Conservation (phyloP, 2,329 filamentous ascomycete species). For the Grosmannia penicillata region DNA sequence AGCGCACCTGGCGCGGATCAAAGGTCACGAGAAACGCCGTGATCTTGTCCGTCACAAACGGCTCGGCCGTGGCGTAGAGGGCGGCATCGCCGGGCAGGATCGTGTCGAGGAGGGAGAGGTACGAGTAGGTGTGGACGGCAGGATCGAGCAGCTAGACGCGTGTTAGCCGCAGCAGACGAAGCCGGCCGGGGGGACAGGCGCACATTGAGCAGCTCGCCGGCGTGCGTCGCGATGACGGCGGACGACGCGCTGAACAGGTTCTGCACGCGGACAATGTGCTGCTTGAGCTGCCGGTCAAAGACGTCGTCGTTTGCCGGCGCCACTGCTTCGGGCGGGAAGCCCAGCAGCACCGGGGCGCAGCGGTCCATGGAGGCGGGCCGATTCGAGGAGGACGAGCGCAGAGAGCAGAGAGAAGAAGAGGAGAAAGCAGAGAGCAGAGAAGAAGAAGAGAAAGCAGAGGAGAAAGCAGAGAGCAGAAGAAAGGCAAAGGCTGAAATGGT, state of each 20-base stretch:
- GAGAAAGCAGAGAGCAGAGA: not conserved
- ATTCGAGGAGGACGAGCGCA: not conserved
- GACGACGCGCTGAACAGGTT: constrained; percentile 21
- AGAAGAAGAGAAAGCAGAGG: not conserved
- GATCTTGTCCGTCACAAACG: constrained; percentile 24
- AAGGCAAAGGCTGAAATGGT: not conserved
- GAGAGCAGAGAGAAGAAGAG: not conserved
- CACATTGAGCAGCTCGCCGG: constrained; percentile 26
- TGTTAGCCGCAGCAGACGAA: not conserved
- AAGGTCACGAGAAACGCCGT: constrained; percentile 32
- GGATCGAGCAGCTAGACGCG: constrained; percentile 28
- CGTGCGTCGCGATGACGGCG: constrained; percentile 18
- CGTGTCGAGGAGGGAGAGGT: constrained; percentile 30
- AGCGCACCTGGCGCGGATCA: constrained; percentile 36
- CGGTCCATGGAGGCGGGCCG: constrained; percentile 25
- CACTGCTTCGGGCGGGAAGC: constrained; percentile 22
- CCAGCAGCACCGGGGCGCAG: constrained; percentile 21
- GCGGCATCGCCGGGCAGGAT: constrained; percentile 15
- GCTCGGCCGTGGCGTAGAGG: constrained; percentile 16
- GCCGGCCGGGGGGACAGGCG: not conserved
- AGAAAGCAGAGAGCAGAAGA: not conserved
- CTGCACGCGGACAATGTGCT: constrained; percentile 23
- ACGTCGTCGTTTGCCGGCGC: constrained; percentile 14
- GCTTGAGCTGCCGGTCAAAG: constrained; percentile 25
- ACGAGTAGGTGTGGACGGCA: constrained; percentile 33